A percentile compares a stretch with the other conserved stretches of the same genome.
Evolutionary conservation across 73 alveolate species (phyloP).

Genomic region (Breviolum minutum): DNA sequence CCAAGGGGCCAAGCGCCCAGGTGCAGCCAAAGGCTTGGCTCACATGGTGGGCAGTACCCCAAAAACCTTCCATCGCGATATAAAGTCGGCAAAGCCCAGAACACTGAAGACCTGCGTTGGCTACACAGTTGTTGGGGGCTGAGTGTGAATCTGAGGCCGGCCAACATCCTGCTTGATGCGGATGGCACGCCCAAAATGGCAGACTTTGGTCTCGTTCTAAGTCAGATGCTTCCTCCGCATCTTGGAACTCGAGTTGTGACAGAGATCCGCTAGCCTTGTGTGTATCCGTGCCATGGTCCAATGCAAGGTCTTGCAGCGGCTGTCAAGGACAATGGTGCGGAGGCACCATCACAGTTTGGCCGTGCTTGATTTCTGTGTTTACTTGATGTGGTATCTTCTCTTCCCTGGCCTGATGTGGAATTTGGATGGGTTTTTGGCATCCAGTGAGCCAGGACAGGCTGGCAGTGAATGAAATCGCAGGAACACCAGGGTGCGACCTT

Average conservation of each 20-base stretch:
- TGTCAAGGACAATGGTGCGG: conserved; percentile 59
- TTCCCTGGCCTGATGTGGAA: no score
- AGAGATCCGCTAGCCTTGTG: no score
- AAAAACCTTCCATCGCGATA: conserved; percentile 81
- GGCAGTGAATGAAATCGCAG: conserved; percentile 74
- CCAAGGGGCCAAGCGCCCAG: not conserved
- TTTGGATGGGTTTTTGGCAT: no score
- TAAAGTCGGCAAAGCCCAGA: conserved; percentile 12
- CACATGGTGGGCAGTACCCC: conserved; percentile 90
- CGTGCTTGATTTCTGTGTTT: no score
- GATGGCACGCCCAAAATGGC: conserved; percentile 91
- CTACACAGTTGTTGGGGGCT: not conserved
- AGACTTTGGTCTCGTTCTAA: conserved; percentile 35
- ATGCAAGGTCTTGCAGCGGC: conserved; percentile 59
- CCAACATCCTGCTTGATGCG: conserved; percentile 81
- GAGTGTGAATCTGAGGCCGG: conserved; percentile 19
- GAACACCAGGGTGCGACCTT: conserved; percentile 87
- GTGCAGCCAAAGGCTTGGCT: conserved; percentile 81
- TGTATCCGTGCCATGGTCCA: not conserved
- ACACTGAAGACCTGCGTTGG: no score
- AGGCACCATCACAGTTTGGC: not conserved
- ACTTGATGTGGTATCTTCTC: no score
- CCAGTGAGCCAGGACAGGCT: conserved; percentile 51
- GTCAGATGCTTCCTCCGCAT: not conserved
- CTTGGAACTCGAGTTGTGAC: not conserved